These are phyloP conservation scores for Claviceps humidiphila DNA, from an alignment of 2,329 filamentous ascomycete species.

Conservation along the genomic window DNA sequence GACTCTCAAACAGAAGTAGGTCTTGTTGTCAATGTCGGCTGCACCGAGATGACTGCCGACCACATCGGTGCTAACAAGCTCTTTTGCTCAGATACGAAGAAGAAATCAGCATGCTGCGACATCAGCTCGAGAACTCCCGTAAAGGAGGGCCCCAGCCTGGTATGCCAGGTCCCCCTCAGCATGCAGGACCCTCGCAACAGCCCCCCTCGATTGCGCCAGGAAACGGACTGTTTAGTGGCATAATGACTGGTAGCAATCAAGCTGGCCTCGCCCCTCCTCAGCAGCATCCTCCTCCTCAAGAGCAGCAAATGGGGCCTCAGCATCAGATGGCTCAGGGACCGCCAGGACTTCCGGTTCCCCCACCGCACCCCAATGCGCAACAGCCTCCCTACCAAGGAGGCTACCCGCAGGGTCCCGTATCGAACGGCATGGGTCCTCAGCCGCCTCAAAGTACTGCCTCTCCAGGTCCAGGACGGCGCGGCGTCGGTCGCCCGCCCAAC, in stretches of 20 bases:
- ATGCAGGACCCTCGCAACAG: constrained; percentile 68
- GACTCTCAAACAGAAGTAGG: constrained; percentile 82
- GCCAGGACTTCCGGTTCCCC: constrained; percentile 47
- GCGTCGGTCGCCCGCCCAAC: constrained; percentile 51
- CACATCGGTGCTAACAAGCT: constrained; percentile 4
- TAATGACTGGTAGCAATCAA: constrained; percentile 83
- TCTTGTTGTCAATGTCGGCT: constrained; percentile 6
- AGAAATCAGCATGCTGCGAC: constrained; percentile 71
- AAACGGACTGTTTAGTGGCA: constrained; percentile 85
- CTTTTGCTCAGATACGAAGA: constrained; percentile 68
- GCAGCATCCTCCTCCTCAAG: constrained; percentile 50
- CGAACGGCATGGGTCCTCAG: constrained; percentile 66
- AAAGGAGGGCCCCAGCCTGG: constrained; percentile 42
- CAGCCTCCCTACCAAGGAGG: constrained; percentile 64
- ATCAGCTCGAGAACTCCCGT: constrained; percentile 70
- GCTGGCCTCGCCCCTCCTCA: constrained; percentile 72
- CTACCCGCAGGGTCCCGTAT: constrained; percentile 44
- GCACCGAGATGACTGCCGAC: constrained; percentile 2
- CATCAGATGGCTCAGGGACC: constrained; percentile 60
- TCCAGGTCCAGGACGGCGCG: constrained; percentile 67
- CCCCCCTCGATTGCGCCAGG: constrained; percentile 84
- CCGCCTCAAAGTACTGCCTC: constrained; percentile 75
- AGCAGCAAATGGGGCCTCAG: constrained; percentile 41
- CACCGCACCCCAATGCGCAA: constrained; percentile 46
- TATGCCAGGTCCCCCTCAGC: constrained; percentile 58